Base-by-base conservation (phyloP, 768 basidiomycete genomes). In the Fibroporia radiculosa region DNA sequence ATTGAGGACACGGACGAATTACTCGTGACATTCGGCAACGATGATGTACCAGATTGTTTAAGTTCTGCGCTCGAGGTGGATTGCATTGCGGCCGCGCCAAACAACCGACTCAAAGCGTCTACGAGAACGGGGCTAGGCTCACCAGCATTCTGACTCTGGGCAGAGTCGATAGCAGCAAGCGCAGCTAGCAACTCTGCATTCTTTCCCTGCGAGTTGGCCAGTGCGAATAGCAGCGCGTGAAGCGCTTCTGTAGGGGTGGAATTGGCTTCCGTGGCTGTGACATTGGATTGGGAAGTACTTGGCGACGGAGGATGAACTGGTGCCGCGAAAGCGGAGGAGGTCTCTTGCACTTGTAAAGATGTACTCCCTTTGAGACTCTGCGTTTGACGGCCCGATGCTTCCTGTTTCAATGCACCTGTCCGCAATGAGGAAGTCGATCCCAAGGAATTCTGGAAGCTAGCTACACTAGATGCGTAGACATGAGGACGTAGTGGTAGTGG, bases 91-190 rank as follows among this genome's bases (percentile, higher is more conserved):
- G 80, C 60, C 3, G 78, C 61, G n/a, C 76, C 70, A 24, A 60
- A 32, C 26, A 57, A 42, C n/a, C 40, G 22, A 28, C 68, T 70
- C 3, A 83, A 57, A 12, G 77, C 75, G 29, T 69, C 66, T 8
- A 77, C 56, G 6, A 83, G 65, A 13, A 62, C 57, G 1, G 69
- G 58, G 51, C 73, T 73, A 6, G 59, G 51, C 4, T 66, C 34
- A 3, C 42, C 37, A 2, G 19, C 16, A 6, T 34, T 14, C 26
- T 43, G 4, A 28, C 44, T 31, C 32, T 35, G 5, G 13, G 28
- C 12, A 12, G 56, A 47, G 48, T 48, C 60, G 43, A 54, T 60
- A 18, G 56, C 52, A 20, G 58, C 50, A 16, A 73, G 58, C 1
- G 66, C 64, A 16, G 67, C 36, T 11, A 60, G 35, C 8, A 60